Base-by-base conservation (phyloP, 176 grass and related monocot species). In the Musa acuminata region DNA sequence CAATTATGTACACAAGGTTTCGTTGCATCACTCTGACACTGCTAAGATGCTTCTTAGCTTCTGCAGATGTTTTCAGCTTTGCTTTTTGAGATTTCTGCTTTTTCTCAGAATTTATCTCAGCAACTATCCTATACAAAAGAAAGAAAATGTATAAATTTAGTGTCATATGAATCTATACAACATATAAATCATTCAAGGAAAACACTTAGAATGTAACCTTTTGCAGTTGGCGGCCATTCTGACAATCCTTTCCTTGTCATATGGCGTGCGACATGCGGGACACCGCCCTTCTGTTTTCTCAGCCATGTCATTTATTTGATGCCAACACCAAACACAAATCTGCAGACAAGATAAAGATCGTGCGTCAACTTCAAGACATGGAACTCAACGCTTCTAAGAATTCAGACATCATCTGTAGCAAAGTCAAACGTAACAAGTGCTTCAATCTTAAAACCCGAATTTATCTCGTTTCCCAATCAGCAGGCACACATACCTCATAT, bases 271-370 rank as follows among this genome's bases (percentile, higher is more conserved):
- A 67, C 96, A 94, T 5, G 96, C 96, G 21, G 96, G 96, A 66
- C 96, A 99, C 14, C 91, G 86, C 14, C 91, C 96, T 81, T 95
- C 91, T 0, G 86, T 89, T 75, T 99, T 99, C 76, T 94, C 91
- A 24, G 96, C 88, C 88, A 99, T 94, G 71, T 95, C 91, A 73
- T 91, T 95, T 82, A 99, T 89, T 22, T 99, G 96, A 82, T 99
- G 96, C 91, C 91, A 99, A 67, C 96, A 99, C 96, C 96, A 99
- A 55, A 99, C 88, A 79, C 96, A 99, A 76, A 99, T 91, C 96
- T 99, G 73, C 51, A 68, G 11, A 78, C 29, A 59, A 43, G 3
- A 43, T 43, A 6, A 43, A 43, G 35, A 43, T 43, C 35, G 4
- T 43, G 35, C 35, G 4, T 43, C 35, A 43, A 43, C 35, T 43